Evolutionary conservation across 148 eudicot genomes (phyloP).

Genomic region (Simmondsia chinensis): DNA sequence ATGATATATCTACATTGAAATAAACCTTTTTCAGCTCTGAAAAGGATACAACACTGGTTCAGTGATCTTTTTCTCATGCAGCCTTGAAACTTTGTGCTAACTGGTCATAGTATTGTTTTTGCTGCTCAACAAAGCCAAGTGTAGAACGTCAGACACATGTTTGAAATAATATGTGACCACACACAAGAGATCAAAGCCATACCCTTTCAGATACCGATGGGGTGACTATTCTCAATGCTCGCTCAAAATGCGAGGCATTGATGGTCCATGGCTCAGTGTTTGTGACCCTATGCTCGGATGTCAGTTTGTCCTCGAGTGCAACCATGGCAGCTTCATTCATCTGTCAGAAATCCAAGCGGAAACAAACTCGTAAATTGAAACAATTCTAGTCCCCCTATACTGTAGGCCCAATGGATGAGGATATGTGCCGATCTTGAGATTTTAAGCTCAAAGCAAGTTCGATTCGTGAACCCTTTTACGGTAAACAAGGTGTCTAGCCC

Average conservation of each 20-base stretch:
- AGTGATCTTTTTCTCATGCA: too few relatives aligned
- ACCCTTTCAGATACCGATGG: constrained; percentile 35
- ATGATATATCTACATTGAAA: too few relatives aligned
- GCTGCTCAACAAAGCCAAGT: constrained; percentile 10
- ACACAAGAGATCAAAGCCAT: neutral
- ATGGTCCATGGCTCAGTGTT: constrained; percentile 13
- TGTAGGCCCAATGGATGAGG: neutral
- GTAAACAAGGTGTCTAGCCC: too few relatives aligned
- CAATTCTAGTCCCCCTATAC: neutral
- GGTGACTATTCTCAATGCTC: constrained; percentile 20
- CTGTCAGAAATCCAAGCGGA: constrained; percentile 18
- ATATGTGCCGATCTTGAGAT: neutral
- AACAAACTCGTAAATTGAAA: neutral
- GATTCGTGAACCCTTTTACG: too few relatives aligned
- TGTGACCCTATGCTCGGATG: neutral
- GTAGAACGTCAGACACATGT: neutral
- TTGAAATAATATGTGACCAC: neutral
- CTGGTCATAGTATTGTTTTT: constrained; percentile 12
- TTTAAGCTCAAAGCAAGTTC: too few relatives aligned
- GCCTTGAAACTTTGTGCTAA: constrained; percentile 12
- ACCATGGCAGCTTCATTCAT: constrained; percentile 77
- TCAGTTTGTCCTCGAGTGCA: constrained; percentile 46
- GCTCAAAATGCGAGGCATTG: constrained; percentile 28
- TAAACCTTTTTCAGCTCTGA: too few relatives aligned
- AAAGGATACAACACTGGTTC: too few relatives aligned